phyloP scores from a whole-genome alignment of 2,329 filamentous ascomycete genomes.

The Colletotrichum agaves region DNA sequence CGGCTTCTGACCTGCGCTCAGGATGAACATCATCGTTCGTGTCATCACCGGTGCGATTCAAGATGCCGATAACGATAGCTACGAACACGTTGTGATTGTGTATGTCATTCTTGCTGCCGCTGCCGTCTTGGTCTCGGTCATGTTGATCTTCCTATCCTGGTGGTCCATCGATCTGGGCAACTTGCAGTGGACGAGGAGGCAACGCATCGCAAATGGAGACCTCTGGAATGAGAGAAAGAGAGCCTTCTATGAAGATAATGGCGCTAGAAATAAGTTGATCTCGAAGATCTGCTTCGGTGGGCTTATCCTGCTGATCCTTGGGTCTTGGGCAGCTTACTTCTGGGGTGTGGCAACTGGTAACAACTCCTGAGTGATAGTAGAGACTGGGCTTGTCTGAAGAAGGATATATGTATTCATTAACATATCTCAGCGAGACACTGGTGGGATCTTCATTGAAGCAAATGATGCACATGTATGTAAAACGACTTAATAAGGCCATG shows the following conservation, averaged over 20 bases:
- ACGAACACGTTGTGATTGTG: constrained; percentile 64
- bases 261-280: constrained; percentile 52
- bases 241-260: constrained; percentile 48
- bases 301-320: constrained; percentile 59
- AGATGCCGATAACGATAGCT: constrained; percentile 66
- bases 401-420: too few species aligned
- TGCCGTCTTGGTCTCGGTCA: constrained; percentile 56
- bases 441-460: too few species aligned
- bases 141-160: constrained; percentile 51
- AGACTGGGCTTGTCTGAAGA: too few species aligned
- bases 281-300: constrained; percentile 55
- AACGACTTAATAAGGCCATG: too few species aligned
- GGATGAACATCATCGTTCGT: constrained; percentile 69
- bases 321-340: constrained; percentile 67
- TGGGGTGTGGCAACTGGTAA: constrained; percentile 68
- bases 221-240: constrained; percentile 49
- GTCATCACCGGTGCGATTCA: constrained; percentile 68
- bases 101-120: constrained; percentile 65
- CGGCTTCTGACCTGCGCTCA: constrained; percentile 36
- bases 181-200: constrained; percentile 68
- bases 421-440: too few species aligned
- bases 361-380: constrained; percentile 41
- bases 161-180: constrained; percentile 53
- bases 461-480: too few species aligned
- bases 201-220: constrained; percentile 57